Base-by-base conservation (phyloP, 257 asterid species). In the Dorcoceras hygrometricum region DNA sequence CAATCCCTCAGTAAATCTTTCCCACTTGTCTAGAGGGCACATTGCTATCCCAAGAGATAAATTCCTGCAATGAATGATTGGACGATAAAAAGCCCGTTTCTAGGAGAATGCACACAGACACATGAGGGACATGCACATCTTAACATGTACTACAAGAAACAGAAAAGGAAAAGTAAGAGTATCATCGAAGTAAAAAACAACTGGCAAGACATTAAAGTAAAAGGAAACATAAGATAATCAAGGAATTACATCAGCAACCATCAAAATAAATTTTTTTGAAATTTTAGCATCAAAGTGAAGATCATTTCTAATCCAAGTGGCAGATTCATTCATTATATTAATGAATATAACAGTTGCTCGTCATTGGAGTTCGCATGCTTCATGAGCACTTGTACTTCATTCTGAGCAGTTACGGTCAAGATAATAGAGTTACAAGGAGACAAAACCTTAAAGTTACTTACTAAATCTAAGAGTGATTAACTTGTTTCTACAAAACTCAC, bases 21-120 rank as follows among this genome's bases (percentile, higher is more conserved):
- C 87, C 99, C 99, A 90, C 68, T 88, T 87, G 63, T 76, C 86
- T 64, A 78, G 82, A 68, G 79, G 76, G 74, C 97, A 93, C 96
- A 88, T 90, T 71, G 95, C 99, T 68, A 88, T 71, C 61, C 83
- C 88, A 70, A 86, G 75, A 75, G 97, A 80, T 65, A 64, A 63
- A 80, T 93, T 93, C 85, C 99, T 93, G 81, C 73, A 68, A 65
- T 20, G 69, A 48, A 46, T 25, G 75, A 50, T 57, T 36, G 23
- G 29, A 50, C 32, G 46, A 65, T 75, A 26, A 77, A 26, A 77
- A 57, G 53, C 62, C 32, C 26, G 63, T 65, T 63, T 22, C 56
- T 56, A 54, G 31, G 6, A 43, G 53, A 43, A 1, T 14, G 20
- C 23, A 77, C 14, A 59, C 31, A 46, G 46, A 16, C 23, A 70